Conservation (phyloP, 164 flowering plant species). For the Vitis vinifera region ASM3070453v1 NC_081818.1:10289001-10289500, state of each 20-base stretch:
- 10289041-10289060: conserved; percentile 89
- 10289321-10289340: no score
- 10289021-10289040: conserved; percentile 85
- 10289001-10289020: conserved; percentile 80
- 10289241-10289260: background rate
- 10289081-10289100: conserved; percentile 92
- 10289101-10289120: conserved; percentile 81
- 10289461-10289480: no score
- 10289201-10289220: conserved; percentile 78
- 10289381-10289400: no score
- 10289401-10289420: no score
- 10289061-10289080: conserved; percentile 82
- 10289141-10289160: conserved; percentile 78
- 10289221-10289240: conserved; percentile 45
- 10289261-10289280: background rate
- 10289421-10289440: no score
- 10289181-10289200: conserved; percentile 80
- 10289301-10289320: no score
- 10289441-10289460: no score
- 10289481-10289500: no score
- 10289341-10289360: no score
- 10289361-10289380: no score
- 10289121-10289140: conserved; percentile 79
- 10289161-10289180: conserved; percentile 81
- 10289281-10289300: background rate